Evolutionary conservation across 257 asterid genomes (phyloP).

Genomic region (Solanum paucissectum): DNA sequence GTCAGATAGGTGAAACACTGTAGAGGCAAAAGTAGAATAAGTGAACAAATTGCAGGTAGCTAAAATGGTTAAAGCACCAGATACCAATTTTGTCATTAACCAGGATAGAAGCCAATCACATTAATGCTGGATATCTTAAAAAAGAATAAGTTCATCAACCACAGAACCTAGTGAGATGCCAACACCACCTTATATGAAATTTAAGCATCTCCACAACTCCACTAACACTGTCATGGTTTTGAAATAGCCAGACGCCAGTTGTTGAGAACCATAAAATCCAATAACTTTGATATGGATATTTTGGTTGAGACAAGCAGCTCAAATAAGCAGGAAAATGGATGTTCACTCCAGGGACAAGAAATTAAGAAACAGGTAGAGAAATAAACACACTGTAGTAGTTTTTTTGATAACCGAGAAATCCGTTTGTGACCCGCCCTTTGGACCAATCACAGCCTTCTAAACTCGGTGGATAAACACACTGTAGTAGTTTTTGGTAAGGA

Average conservation of each 20-base stretch:
- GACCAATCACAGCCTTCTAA: no score
- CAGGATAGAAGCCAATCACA: not conserved
- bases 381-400: not conserved
- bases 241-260: not conserved
- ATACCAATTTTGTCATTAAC: not conserved
- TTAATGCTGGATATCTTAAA: not conserved
- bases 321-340: not conserved
- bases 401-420: no score
- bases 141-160: not conserved
- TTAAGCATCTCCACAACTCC: not conserved
- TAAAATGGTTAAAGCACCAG: not conserved
- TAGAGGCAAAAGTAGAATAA: not conserved
- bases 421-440: no score
- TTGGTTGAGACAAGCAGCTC: not conserved
- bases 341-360: not conserved
- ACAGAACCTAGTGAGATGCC: not conserved
- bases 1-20: not conserved
- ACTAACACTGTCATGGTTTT: not conserved
- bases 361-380: not conserved
- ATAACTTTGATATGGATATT: not conserved
- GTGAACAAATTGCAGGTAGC: not conserved
- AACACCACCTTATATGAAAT: not conserved
- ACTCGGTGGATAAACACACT: not conserved
- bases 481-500: not conserved
- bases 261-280: not conserved